phyloP scores from a whole-genome alignment of 2,329 filamentous ascomycete species.

The Penicillium capsulatum region DNA sequence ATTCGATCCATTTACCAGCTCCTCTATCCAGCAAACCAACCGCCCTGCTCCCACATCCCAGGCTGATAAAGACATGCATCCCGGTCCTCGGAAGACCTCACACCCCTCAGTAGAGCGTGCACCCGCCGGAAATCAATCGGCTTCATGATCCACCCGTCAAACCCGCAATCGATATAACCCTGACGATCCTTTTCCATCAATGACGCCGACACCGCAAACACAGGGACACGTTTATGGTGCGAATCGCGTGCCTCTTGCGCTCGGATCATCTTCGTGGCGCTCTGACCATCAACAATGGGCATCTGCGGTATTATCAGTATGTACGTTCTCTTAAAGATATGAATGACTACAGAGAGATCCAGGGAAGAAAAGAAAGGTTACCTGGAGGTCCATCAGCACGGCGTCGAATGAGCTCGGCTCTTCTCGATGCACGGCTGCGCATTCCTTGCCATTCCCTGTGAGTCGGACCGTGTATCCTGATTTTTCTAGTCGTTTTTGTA shows the following conservation, averaged over 20 bases:
- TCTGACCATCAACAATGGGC: constrained; percentile 83
- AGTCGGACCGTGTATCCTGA: constrained; percentile 66
- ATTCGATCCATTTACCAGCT: too few species aligned
- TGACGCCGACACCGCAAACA: constrained; percentile 84
- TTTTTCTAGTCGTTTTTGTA: constrained; percentile 75
- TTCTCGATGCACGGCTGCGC: constrained; percentile 65
- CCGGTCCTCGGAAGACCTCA: constrained; percentile 58
- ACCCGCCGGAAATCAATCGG: constrained; percentile 78
- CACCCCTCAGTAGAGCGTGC: constrained; percentile 63
- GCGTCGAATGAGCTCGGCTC: constrained; percentile 64
- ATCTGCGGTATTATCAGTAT: constrained; percentile 54
- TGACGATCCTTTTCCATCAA: constrained; percentile 65
- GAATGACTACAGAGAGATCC: too few species aligned
- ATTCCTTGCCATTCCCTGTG: constrained; percentile 81
- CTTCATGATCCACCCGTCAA: constrained; percentile 90
- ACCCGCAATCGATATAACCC: constrained; percentile 69
- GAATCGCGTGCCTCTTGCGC: constrained; percentile 52
- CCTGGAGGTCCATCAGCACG: constrained; percentile 90
- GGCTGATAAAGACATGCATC: constrained; percentile 62
- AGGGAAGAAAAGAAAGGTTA: constrained; percentile 30
- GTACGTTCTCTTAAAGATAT: background rate
- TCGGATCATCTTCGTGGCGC: constrained; percentile 78
- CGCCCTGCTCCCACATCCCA: constrained; percentile 78
- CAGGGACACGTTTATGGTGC: constrained; percentile 55
- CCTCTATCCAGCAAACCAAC: constrained; percentile 65